phyloP scores from a whole-genome alignment of 2,329 filamentous ascomycete species.

The Paramyrothecium roridum region DNA sequence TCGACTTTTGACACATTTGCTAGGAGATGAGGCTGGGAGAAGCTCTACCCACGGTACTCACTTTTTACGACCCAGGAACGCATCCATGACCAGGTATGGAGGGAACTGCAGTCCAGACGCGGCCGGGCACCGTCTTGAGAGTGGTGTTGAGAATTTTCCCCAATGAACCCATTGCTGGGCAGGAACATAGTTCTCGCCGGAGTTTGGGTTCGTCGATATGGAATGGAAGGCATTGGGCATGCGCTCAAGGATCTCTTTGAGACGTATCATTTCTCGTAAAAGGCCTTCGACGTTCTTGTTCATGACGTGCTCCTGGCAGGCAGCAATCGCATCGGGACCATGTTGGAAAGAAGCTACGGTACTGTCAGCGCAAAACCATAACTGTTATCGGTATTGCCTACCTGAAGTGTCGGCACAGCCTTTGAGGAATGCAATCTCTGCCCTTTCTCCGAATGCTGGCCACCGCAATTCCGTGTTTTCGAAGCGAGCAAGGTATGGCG shows the following conservation, averaged over 20 bases:
- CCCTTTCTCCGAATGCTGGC: constrained; percentile 50
- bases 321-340: constrained; percentile 47
- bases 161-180: constrained; percentile 47
- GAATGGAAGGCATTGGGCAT: constrained; percentile 53
- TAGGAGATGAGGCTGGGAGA: no score
- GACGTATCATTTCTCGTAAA: constrained; percentile 44
- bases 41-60: no score
- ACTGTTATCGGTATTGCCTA: background rate
- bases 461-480: constrained; percentile 52
- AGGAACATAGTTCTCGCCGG: constrained; percentile 47
- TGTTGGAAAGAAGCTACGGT: constrained; percentile 43
- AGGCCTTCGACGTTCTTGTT: constrained; percentile 47
- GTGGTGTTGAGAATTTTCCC: constrained; percentile 47
- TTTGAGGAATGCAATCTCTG: constrained; percentile 49
- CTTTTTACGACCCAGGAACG: constrained; percentile 48
- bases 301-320: constrained; percentile 53
- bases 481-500: constrained; percentile 48
- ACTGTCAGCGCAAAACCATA: background rate
- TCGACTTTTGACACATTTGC: background rate
- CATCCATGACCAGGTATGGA: constrained; percentile 52
- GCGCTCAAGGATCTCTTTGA: constrained; percentile 50
- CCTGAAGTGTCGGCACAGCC: constrained; percentile 40
- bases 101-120: constrained; percentile 50
- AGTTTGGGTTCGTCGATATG: constrained; percentile 50
- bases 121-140: constrained; percentile 48